Evolutionary conservation across 2,329 filamentous ascomycete genomes (phyloP), one percentile per base, ranked within the genome.

Genomic region (Coniella lustricola): DNA sequence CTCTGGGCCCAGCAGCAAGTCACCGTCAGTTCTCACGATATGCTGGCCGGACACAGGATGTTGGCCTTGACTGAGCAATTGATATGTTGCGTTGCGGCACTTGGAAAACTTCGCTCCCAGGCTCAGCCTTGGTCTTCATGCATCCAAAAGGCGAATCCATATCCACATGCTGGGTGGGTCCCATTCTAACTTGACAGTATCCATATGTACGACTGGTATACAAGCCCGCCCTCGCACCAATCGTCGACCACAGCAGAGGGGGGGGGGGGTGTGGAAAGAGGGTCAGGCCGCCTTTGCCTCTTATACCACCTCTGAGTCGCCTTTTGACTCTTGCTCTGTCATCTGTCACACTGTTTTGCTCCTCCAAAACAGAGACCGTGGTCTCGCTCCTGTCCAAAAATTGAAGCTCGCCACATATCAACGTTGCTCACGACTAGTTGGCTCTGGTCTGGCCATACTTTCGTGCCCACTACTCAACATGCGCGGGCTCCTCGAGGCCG

Each of bases 401-500:
- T 33, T 3, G 17, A 29, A 16, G 33, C 16, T 4, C n/a, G 17
- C 31, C 35, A 35, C 5, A 13, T 13, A 34, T 12, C 3, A n/a
- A 48, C 16, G 5, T 37, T n/a, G 7, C 2, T 8, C 8, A 43
- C 17, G 17, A 17, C 33, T 7, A 13, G n/a, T 8, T 14, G 4
- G 33, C 4, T 12, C n/a, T 32, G 22, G 3, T 32, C 20, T 13
- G 17, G 2, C 12, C 12, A 10, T 13, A 16, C 12, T 14, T 8
- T 21, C 18, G 17, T n/a, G n/a, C 21, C 22, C 14, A 32, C 9
- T 13, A 20, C 22, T 33, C 22, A 59, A 44, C 42, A 69, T 69
- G 65, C 60, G 58, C 55, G 62, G 64, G 58, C 60, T 62, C 43
- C 48, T 58, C 36, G 59, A 59, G 61, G 60, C 60, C 51, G 62